Percentiles rank a stretch among this genome's conserved stretches.
phyloP scores from a whole-genome alignment of 2,329 filamentous ascomycete species.

The Curvularia sp. region DNA sequence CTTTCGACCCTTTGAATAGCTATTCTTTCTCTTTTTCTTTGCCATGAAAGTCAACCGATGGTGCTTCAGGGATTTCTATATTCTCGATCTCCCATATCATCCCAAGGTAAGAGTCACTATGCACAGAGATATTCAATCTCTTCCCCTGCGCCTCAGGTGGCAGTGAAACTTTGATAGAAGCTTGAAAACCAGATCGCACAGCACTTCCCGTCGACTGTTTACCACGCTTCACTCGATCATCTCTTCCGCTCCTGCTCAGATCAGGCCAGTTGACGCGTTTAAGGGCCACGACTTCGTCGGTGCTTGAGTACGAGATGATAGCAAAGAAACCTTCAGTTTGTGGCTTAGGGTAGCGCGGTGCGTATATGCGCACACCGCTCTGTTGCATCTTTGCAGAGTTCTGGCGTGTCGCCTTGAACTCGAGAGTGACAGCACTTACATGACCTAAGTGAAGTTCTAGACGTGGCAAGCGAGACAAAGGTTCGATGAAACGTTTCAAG shows the following conservation, averaged over 20 bases:
- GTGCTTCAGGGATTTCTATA: conserved; percentile 59
- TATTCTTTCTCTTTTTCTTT: conserved; percentile 38
- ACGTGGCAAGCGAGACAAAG: conserved; percentile 71
- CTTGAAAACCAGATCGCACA: conserved; percentile 54
- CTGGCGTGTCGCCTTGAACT: conserved; percentile 68
- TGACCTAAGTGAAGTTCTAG: conserved; percentile 68
- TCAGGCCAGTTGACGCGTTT: conserved; percentile 82
- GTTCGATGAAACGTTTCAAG: conserved; percentile 63
- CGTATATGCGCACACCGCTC: conserved; percentile 76
- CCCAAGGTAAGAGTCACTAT: conserved; percentile 88
- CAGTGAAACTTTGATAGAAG: conserved; percentile 67
- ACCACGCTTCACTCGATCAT: conserved; percentile 17
- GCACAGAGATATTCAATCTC: conserved; percentile 74
- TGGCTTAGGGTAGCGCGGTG: conserved; percentile 89
- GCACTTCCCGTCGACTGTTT: conserved; percentile 23
- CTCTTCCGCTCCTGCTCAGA: conserved; percentile 10
- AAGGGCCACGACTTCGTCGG: conserved; percentile 81
- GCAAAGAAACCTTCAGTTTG: conserved; percentile 96
- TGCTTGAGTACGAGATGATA: conserved; percentile 70
- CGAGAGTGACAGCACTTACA: conserved; percentile 68
- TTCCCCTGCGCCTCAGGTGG: conserved; percentile 62
- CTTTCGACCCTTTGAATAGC: too few relatives aligned
- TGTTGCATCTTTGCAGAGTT: conserved; percentile 60
- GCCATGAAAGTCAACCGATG: conserved; percentile 37
- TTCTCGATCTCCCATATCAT: conserved; percentile 68